Base-by-base conservation (phyloP, 768 basidiomycete species). In the Tephrocybe sp. region DNA sequence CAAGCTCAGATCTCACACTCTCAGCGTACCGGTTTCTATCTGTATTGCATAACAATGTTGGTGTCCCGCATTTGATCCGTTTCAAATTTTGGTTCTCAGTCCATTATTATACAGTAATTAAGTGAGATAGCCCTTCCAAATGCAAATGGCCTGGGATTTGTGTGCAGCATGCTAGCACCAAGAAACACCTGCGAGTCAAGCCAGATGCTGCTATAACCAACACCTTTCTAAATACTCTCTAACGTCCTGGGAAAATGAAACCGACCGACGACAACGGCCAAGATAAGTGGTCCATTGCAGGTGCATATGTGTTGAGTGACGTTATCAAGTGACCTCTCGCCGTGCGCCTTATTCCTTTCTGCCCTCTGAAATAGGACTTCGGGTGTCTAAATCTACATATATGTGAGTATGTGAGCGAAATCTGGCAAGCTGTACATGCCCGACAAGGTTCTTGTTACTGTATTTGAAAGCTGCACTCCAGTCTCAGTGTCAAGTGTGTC, bases 311-410 rank as follows among this genome's bases (percentile, higher is more conserved):
- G 20, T 33, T 4, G 25, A n/a, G 37, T 15, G 18, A 34, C 20
- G 32, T n/a, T n/a, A 48, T 53, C 51, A 47, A 57, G 34, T 53
- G 51, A 53, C 48, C 45, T 50, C n/a, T 17, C 23, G n/a, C 45
- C 44, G 43, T 53, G 47, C 21, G 46, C 39, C 34, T 28, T 15
- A 24, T 7, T 24, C 39, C 25, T 45, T 30, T 28, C n/a, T n/a
- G n/a, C n/a, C n/a, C n/a, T n/a, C n/a, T n/a, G n/a, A 25, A 41
- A 42, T 9, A n/a, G 36, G 26, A 26, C 32, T 39, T 24, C 25
- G 21, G 20, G 20, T 28, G 26, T n/a, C n/a, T n/a, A n/a, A n/a
- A n/a, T 38, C 39, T 44, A 41, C 42, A 24, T 14, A 40, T 48
- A 48, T 28, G 42, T 46, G 54, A 33, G 45, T 34, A n/a, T n/a